Base-by-base conservation (phyloP, 345 rosid genomes). In the Diplotaxis tenuifolia region DNA sequence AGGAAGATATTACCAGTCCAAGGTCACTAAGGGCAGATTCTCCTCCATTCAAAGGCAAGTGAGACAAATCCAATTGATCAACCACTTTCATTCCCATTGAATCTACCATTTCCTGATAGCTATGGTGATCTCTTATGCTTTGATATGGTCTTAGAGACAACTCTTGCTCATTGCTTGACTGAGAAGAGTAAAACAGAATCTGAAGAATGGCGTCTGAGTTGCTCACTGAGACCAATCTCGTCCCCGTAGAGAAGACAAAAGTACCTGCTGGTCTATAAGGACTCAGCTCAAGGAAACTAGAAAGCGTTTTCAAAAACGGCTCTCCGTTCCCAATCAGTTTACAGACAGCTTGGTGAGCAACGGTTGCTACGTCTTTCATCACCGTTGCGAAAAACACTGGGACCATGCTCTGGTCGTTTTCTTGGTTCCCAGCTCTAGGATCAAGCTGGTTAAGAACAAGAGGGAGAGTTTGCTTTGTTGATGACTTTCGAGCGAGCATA, bases 181-280 rank as follows among this genome's bases (percentile, higher is more conserved):
- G 97, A 65, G 68, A 80, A 63, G 95, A 72, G 73, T 88, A 86
- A 72, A 86, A 88, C 79, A 94, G 70, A 2, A 89, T 61, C 70
- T 94, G 97, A 65, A 91, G 84, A 77, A 88, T 69, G 25, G 93
- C 93, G 68, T 88, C 95, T 4, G 96, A 80, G 78, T 94, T 91
- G 75, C 55, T 82, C 75, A 85, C 67, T 2, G 80, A 74, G 11
- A 91, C 73, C 83, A 81, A 75, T 61, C 81, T 83, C 23, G 71
- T 76, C 62, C 80, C 88, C 2, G 86, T 38, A 78, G 80, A 83
- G 78, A 94, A 87, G 60, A 94, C 78, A 57, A 79, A 89, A 11
- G 85, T 91, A 27, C 98, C 97, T 19, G 79, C 81, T 0, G 98
- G 98, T 50, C 86, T 80, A 34, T 88, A 94, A 74, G 97, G 98